Percentiles rank a stretch among this genome's conserved stretches.
These are phyloP conservation scores for Talaromyces pinophilus DNA, from an alignment of 2,329 filamentous ascomycete genomes.

Conservation along the genomic window DNA sequence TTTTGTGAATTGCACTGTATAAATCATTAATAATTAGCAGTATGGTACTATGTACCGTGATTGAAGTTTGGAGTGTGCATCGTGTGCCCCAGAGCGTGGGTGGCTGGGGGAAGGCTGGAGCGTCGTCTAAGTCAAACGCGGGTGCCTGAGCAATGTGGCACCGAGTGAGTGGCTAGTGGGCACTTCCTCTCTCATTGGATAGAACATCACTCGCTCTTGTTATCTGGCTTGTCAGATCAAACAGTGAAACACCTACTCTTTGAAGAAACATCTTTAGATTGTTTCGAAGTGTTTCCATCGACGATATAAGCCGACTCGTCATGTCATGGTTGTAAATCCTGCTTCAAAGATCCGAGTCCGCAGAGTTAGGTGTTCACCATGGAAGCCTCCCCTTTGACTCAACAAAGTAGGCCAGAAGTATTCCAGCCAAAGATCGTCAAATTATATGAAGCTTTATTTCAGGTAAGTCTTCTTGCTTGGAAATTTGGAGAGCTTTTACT, in stretches of 20 bases:
- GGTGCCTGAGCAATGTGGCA: slow-evolving; percentile 8
- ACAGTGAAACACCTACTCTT: neutral
- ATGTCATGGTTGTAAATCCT: slow-evolving; percentile 16
- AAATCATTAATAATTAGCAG: too few species aligned
- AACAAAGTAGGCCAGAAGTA: slow-evolving; percentile 82
- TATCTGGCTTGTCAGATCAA: slow-evolving; percentile 15
- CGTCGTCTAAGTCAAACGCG: neutral
- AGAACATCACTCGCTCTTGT: slow-evolving; percentile 6
- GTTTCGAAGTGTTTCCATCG: neutral
- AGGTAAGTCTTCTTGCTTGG: slow-evolving; percentile 40
- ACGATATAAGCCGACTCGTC: neutral
- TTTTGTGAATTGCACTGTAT: neutral
- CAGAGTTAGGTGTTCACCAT: slow-evolving; percentile 49
- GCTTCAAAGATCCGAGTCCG: slow-evolving; percentile 3
- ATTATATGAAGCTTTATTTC: slow-evolving; percentile 82
- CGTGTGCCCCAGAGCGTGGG: neutral
- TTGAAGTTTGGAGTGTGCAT: neutral
- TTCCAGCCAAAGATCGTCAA: slow-evolving; percentile 94
- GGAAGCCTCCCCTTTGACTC: slow-evolving; percentile 90
- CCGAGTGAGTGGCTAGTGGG: slow-evolving; percentile 8
- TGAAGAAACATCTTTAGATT: neutral
- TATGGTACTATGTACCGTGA: too few species aligned
- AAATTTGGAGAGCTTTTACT: neutral
- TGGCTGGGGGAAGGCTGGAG: neutral
- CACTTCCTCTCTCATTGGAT: slow-evolving; percentile 10